Base-by-base conservation (phyloP, 2,329 filamentous ascomycete species). In the Penicillium sp. region DNA sequence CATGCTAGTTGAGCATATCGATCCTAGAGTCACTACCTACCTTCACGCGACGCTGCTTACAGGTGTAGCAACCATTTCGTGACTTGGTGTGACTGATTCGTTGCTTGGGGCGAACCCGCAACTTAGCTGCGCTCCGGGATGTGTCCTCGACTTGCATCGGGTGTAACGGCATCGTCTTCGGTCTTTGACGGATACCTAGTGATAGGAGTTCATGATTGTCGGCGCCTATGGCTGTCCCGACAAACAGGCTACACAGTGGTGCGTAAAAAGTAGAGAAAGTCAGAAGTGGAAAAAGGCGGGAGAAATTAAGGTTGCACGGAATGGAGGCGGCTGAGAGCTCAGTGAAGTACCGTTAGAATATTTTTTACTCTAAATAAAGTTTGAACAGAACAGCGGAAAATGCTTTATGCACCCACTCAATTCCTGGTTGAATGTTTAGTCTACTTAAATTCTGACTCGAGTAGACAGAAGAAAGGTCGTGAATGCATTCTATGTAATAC, bases 1-100 rank as follows among this genome's bases (percentile, higher is more conserved):
- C 6, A n/a, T 55, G 1, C 10, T 19, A 14, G 26, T 37, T 13
- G 4, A 38, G 19, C 13, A 22, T 25, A 19, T 22, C 4, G 14
- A 3, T 7, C 22, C n/a, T 5, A 16, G 28, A 3, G 16, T n/a
- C 10, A 16, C 0, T 11, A 13, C 2, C 59, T 60, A 72, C 70
- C 59, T 72, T 71, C n/a, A 72, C 69, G 16, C 66, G 57, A 11
- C 70, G 64, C 3, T 35, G 19, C 49, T 72, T 72, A 55, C 69
- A 72, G 1, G 59, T 61, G n/a, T 61, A 65, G 48, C 70, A 72
- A 6, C 70, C 70, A 52, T 65, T 65, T 4, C 67, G 60, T 4
- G 68, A 70, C 55, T 70, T 70, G n/a, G 63, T 65, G 57, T 70
- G 68, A 35, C 62, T 62, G 19, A 61, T 63, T 11, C 67, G 65